Conservation (phyloP, 192 early-diverging fungal species). For the Coemansia sp. region DNA sequence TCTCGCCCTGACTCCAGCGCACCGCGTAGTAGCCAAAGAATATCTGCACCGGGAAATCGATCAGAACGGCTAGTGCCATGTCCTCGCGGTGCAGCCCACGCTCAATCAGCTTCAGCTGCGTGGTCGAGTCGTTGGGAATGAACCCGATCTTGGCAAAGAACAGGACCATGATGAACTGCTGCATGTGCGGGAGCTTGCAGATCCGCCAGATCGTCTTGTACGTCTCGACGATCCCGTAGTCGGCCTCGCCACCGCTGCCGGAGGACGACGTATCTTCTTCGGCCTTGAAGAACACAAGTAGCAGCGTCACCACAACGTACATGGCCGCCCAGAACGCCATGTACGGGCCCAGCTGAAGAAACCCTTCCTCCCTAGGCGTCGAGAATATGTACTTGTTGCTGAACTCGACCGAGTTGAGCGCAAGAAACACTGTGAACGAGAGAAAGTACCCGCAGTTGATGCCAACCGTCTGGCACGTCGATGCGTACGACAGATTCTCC, state of each 20-base stretch:
- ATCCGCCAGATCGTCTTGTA: constrained; percentile 93
- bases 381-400: constrained; percentile 88
- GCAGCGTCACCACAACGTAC: constrained; percentile 85
- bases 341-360: constrained; percentile 82
- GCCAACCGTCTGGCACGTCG: constrained; percentile 94
- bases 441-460: constrained; percentile 94
- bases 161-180: constrained; percentile 73
- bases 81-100: constrained; percentile 94
- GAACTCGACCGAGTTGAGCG: constrained; percentile 92
- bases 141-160: constrained; percentile 93
- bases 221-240: constrained; percentile 65
- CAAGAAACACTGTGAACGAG: constrained; percentile 95
- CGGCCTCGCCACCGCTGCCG: constrained; percentile 48
- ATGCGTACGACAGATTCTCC: constrained; percentile 89
- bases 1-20: constrained; percentile 85
- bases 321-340: constrained; percentile 91
- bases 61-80: constrained; percentile 84
- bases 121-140: constrained; percentile 92
- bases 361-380: constrained; percentile 61
- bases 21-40: constrained; percentile 98
- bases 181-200: constrained; percentile 84
- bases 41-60: constrained; percentile 97
- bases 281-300: constrained; percentile 74
- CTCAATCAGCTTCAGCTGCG: constrained; percentile 91
- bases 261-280: constrained; percentile 58